Evolutionary conservation across 345 rosid species (phyloP).

Genomic region (Adansonia digitata): DNA sequence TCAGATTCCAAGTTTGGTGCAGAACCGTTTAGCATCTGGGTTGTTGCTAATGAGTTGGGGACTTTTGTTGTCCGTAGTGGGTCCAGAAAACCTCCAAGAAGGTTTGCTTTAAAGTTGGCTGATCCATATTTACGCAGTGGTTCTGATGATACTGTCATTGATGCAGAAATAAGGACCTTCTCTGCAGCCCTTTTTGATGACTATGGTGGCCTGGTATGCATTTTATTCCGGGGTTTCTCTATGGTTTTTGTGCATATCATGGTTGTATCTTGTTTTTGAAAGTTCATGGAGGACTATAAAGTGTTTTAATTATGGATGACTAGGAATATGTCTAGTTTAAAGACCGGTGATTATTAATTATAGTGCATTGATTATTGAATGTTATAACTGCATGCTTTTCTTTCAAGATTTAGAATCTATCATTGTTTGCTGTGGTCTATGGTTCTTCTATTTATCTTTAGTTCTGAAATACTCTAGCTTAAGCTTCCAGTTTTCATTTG

Average conservation of each 20-base stretch:
- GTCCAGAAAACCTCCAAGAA: constrained; percentile 79
- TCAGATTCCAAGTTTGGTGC: constrained; percentile 50
- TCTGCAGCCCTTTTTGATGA: constrained; percentile 95
- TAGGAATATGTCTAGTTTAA: not conserved
- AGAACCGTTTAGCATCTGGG: constrained; percentile 90
- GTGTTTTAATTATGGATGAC: not conserved
- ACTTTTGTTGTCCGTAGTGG: constrained; percentile 82
- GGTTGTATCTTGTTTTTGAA: not conserved
- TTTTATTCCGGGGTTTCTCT: not conserved
- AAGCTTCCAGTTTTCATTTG: not conserved
- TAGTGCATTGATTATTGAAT: not conserved
- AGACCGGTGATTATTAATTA: no score
- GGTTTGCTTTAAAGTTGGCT: constrained; percentile 89
- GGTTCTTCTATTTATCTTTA: not conserved
- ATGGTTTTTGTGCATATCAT: not conserved
- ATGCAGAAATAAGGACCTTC: constrained; percentile 70
- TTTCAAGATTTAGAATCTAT: not conserved
- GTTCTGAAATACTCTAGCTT: not conserved
- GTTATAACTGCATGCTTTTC: not conserved
- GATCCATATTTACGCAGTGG: constrained; percentile 53
- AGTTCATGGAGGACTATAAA: not conserved
- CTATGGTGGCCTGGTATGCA: constrained; percentile 91
- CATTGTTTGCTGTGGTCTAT: not conserved
- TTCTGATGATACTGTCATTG: constrained; percentile 66
- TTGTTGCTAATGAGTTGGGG: constrained; percentile 64